Percentiles rank a stretch among this genome's conserved stretches.
Conservation (phyloP, 2,329 filamentous ascomycete genomes). For the Amauroascus verrucosus region DNA sequence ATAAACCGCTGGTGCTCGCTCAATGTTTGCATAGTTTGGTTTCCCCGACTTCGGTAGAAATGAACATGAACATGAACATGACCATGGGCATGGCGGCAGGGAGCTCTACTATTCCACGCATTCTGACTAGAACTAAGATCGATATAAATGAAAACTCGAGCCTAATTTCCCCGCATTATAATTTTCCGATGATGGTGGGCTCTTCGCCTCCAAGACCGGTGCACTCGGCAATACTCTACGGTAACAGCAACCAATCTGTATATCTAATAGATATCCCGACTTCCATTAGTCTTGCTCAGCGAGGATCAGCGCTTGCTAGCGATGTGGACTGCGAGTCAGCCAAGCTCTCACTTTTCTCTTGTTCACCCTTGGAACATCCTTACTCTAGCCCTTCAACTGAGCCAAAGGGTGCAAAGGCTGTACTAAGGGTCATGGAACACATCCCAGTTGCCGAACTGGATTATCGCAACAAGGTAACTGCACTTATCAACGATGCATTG, state of each 20-base stretch:
- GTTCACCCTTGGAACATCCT: slow-evolving; percentile 36
- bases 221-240: slow-evolving; percentile 40
- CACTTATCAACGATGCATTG: slow-evolving; percentile 33
- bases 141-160: not conserved
- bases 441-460: slow-evolving; percentile 27
- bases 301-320: slow-evolving; percentile 19
- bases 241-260: slow-evolving; percentile 36
- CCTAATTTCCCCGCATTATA: not conserved
- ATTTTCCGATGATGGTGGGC: not conserved
- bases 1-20: too few relatives aligned
- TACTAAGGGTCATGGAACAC: slow-evolving; percentile 29
- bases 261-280: slow-evolving; percentile 49
- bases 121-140: too few relatives aligned
- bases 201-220: not conserved
- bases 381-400: slow-evolving; percentile 39
- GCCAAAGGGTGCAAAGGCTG: slow-evolving; percentile 41
- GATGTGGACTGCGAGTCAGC: slow-evolving; percentile 15
- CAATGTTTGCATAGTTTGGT: too few relatives aligned
- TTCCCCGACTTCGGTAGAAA: too few relatives aligned
- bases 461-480: slow-evolving; percentile 22
- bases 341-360: slow-evolving; percentile 31
- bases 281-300: slow-evolving; percentile 48
- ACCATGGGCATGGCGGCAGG: too few relatives aligned
- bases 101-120: too few relatives aligned
- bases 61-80: too few relatives aligned